Percentiles rank a stretch among this genome's conserved stretches.
Conservation (phyloP, 805 yeast genomes). For the Lipomyces oligophaga region DNA sequence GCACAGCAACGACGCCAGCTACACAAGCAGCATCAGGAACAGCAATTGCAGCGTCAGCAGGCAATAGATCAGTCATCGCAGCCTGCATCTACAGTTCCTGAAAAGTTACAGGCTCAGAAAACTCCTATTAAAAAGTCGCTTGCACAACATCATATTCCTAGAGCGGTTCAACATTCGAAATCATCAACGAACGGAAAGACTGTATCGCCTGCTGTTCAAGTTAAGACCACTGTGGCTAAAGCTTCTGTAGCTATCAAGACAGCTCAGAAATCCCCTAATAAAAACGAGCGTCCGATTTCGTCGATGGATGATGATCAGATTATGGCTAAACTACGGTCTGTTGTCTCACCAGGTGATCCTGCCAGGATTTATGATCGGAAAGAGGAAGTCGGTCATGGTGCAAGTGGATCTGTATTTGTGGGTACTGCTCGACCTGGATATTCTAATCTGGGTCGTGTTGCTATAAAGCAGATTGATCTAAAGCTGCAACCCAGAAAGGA, state of each 20-base stretch:
- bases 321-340: slow-evolving; percentile 62
- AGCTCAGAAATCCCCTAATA: slow-evolving; percentile 25
- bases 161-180: slow-evolving; percentile 26
- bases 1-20: slow-evolving; percentile 22
- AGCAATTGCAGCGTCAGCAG: slow-evolving; percentile 16
- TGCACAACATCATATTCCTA: slow-evolving; percentile 3
- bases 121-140: background rate
- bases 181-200: slow-evolving; percentile 25
- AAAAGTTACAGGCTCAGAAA: background rate
- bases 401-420: slow-evolving; percentile 85
- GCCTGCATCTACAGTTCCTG: slow-evolving; percentile 29
- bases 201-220: slow-evolving; percentile 16
- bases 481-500: slow-evolving; percentile 91
- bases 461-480: slow-evolving; percentile 93
- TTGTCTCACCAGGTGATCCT: slow-evolving; percentile 86
- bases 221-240: slow-evolving; percentile 15
- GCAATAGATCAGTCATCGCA: slow-evolving; percentile 23
- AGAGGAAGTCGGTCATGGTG: slow-evolving; percentile 80
- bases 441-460: slow-evolving; percentile 52
- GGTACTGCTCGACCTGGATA: slow-evolving; percentile 24
- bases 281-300: slow-evolving; percentile 38
- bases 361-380: slow-evolving; percentile 57
- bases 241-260: slow-evolving; percentile 29
- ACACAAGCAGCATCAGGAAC: slow-evolving; percentile 21
- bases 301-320: slow-evolving; percentile 66